phyloP scores from a whole-genome alignment of 2,329 filamentous ascomycete genomes.

The Cladosporium phlei region DNA sequence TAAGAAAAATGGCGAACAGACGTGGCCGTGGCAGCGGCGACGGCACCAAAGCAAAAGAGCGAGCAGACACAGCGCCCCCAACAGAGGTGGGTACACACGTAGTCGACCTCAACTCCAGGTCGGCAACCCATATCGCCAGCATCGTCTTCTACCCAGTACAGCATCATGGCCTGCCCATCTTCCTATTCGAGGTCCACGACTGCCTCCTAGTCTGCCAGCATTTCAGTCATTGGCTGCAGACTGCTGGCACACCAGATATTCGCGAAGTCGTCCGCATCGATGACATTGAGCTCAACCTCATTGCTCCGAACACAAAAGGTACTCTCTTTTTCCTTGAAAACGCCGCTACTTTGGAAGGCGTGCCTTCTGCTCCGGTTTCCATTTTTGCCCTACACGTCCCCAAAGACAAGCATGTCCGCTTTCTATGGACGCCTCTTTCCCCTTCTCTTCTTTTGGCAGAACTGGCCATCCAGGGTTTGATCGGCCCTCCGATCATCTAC shows the following conservation, averaged over 20 bases:
- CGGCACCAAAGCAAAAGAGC: too few species aligned
- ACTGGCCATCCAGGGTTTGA: slow-evolving; percentile 3
- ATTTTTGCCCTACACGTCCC: slow-evolving; percentile 21
- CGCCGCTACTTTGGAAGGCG: slow-evolving; percentile 14
- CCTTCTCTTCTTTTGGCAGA: slow-evolving; percentile 10
- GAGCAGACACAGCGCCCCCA: too few species aligned
- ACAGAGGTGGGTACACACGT: too few species aligned
- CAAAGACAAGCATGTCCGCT: slow-evolving; percentile 19
- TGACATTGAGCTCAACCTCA: slow-evolving; percentile 16
- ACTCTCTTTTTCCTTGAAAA: slow-evolving; percentile 19
- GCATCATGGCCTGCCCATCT: slow-evolving; percentile 17
- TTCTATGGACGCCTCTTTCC: slow-evolving; percentile 20
- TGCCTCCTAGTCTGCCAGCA: slow-evolving; percentile 13
- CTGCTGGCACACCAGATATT: background rate
- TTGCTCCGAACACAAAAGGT: slow-evolving; percentile 12
- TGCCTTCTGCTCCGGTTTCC: slow-evolving; percentile 11
- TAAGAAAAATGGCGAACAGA: too few species aligned
- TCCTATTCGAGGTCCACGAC: slow-evolving; percentile 15
- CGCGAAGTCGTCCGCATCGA: slow-evolving; percentile 19
- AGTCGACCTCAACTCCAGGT: slow-evolving; percentile 2
- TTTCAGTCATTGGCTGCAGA: background rate
- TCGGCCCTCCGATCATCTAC: background rate
- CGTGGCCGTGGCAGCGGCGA: too few species aligned
- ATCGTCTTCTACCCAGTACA: background rate
- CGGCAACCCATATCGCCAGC: slow-evolving; percentile 4